A percentile compares a stretch with the other conserved stretches of the same genome.
Conservation (phyloP, 495 filamentous ascomycete species). For the Physcia stellaris region DNA sequence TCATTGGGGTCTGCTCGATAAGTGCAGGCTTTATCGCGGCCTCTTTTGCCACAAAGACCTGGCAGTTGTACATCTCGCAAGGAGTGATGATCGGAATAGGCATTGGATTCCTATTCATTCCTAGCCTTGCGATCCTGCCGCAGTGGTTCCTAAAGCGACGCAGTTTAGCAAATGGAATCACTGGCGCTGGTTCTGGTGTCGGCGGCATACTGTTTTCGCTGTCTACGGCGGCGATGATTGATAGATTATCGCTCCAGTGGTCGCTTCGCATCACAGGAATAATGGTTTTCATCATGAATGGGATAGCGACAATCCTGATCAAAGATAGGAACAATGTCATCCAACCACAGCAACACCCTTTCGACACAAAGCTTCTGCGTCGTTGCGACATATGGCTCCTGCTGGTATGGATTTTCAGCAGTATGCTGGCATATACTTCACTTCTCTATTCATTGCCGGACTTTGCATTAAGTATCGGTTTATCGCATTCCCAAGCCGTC, state of each 20-base stretch:
- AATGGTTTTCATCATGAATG: conserved; percentile 26
- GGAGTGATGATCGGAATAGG: conserved; percentile 36
- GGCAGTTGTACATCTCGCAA: conserved; percentile 39
- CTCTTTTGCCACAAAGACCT: conserved; percentile 30
- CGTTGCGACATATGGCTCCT: conserved; percentile 30
- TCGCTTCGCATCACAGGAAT: conserved; percentile 37
- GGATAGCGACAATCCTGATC: conserved; percentile 26
- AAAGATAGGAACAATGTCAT: conserved; percentile 29
- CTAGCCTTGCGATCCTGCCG: conserved; percentile 29
- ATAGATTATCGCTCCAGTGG: conserved; percentile 30
- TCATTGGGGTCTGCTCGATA: conserved; percentile 29
- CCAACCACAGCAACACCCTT: conserved; percentile 15
- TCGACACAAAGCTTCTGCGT: conserved; percentile 25
- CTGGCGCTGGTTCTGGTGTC: conserved; percentile 33
- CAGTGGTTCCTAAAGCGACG: conserved; percentile 39
- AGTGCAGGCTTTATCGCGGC: conserved; percentile 29
- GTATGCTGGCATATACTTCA: conserved; percentile 36
- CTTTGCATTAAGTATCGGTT: conserved; percentile 38
- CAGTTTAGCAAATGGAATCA: conserved; percentile 36
- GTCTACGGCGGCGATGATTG: conserved; percentile 32
- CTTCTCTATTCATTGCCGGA: conserved; percentile 32
- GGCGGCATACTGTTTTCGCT: conserved; percentile 39
- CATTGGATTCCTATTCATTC: conserved; percentile 37
- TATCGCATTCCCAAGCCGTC: conserved; percentile 44
- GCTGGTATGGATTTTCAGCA: conserved; percentile 31